Evolutionary conservation across 441 rosid genomes (phyloP).

Genomic region (Hura crepitans): DNA sequence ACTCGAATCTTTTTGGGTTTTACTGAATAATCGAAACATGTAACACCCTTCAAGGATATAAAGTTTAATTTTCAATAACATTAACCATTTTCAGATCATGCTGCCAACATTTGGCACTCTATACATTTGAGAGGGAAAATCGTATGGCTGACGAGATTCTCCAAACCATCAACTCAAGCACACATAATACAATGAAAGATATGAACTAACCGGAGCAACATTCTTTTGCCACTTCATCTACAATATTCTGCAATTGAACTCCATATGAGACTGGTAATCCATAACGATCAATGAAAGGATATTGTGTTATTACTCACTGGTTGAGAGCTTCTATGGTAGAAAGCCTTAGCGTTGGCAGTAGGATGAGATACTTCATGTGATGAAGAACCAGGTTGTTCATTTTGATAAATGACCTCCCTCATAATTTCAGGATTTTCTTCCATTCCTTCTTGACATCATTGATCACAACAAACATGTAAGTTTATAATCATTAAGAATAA

Average conservation of each 20-base stretch:
- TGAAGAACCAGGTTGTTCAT: neutral
- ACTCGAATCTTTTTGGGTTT: neutral
- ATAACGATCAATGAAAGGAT: neutral
- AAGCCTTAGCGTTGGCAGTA: neutral
- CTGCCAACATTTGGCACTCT: neutral
- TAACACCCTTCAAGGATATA: neutral
- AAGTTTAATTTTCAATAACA: neutral
- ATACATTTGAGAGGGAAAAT: neutral
- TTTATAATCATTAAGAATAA: neutral
- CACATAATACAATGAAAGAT: neutral
- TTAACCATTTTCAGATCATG: neutral
- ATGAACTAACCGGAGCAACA: neutral
- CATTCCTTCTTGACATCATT: neutral
- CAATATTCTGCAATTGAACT: neutral
- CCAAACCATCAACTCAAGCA: neutral
- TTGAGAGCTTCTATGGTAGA: neutral
- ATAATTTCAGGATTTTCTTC: neutral
- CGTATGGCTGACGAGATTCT: too few species aligned
- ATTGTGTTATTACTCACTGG: neutral
- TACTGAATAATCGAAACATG: constrained; percentile 10
- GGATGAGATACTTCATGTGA: neutral
- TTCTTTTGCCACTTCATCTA: neutral
- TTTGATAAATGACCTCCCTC: neutral
- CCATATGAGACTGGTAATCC: neutral
- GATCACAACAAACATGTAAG: neutral